Conservation (phyloP, 805 yeast species). For the Candida vaughaniae region DNA sequence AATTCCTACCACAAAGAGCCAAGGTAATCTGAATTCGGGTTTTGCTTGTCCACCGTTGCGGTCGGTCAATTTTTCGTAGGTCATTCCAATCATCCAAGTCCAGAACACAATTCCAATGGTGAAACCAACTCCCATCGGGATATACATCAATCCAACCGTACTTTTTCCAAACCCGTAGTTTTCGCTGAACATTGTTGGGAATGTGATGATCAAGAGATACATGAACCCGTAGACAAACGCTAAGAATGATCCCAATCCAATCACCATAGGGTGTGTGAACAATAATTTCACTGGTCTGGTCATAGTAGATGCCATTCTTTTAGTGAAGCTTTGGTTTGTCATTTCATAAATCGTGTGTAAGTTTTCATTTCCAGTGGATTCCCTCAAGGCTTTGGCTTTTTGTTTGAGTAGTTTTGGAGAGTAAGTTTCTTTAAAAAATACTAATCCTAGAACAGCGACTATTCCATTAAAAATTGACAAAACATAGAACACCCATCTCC, state of each 20-base stretch:
- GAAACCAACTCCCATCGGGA: slow-evolving; percentile 58
- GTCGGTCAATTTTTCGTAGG: slow-evolving; percentile 35
- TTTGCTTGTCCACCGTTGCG: slow-evolving; percentile 52
- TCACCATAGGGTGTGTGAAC: slow-evolving; percentile 59
- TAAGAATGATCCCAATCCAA: slow-evolving; percentile 61
- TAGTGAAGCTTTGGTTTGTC: slow-evolving; percentile 43
- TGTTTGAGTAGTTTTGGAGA: slow-evolving; percentile 49
- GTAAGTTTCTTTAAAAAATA: slow-evolving; percentile 57
- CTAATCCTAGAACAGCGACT: slow-evolving; percentile 44
- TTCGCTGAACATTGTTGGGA: slow-evolving; percentile 51
- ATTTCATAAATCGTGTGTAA: slow-evolving; percentile 62
- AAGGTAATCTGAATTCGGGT: slow-evolving; percentile 62
- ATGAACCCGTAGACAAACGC: slow-evolving; percentile 67
- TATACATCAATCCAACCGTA: slow-evolving; percentile 56
- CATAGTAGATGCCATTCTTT: slow-evolving; percentile 45
- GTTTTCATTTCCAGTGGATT: slow-evolving; percentile 53
- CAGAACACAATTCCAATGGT: slow-evolving; percentile 49
- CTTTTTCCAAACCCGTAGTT: slow-evolving; percentile 48
- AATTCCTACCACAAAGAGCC: slow-evolving; percentile 49
- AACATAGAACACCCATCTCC: slow-evolving; percentile 71
- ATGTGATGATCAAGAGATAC: slow-evolving; percentile 61
- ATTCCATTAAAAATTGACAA: slow-evolving; percentile 58
- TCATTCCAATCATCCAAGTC: slow-evolving; percentile 42
- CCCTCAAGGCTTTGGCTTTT: slow-evolving; percentile 49
- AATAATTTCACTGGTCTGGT: slow-evolving; percentile 55